phyloP scores from a whole-genome alignment of 129 eudicot species.

The Scalesia atractyloides region DNA sequence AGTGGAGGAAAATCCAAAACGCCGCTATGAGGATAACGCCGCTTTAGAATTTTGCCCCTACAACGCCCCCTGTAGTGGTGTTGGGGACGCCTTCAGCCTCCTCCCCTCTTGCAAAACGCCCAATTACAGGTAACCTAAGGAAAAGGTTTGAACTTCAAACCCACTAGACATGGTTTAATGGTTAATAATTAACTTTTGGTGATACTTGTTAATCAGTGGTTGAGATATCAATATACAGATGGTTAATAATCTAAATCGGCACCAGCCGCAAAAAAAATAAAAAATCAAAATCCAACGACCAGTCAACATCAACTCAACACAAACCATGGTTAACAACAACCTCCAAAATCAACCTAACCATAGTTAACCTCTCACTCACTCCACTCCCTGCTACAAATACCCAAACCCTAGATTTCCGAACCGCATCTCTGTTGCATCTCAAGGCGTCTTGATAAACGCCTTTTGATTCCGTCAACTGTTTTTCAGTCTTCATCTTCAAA shows the following conservation, averaged over 20 bases:
- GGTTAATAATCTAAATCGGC: background rate
- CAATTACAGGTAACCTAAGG: no score
- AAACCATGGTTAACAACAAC: constrained; percentile 20
- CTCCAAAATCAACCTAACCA: constrained; percentile 27
- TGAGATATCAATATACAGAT: no score
- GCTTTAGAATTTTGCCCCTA: no score
- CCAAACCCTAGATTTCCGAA: background rate
- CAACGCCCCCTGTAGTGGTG: no score
- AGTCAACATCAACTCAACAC: background rate
- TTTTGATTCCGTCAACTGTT: background rate
- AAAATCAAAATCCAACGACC: constrained; percentile 4
- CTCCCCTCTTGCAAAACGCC: no score
- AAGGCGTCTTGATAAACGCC: constrained; percentile 85
- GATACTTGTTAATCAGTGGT: no score
- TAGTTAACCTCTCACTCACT: constrained; percentile 26
- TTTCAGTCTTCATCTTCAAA: background rate
- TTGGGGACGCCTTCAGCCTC: no score
- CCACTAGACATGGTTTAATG: no score
- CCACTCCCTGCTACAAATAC: constrained; percentile 22
- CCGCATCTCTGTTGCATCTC: constrained; percentile 22
- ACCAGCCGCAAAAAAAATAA: background rate
- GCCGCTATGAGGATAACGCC: no score
- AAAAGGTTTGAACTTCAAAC: no score
- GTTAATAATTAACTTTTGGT: no score
- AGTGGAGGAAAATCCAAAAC: no score